These are phyloP conservation scores for Inga laurina DNA, from an alignment of 306 rosid species.

Conservation along the genomic window DNA sequence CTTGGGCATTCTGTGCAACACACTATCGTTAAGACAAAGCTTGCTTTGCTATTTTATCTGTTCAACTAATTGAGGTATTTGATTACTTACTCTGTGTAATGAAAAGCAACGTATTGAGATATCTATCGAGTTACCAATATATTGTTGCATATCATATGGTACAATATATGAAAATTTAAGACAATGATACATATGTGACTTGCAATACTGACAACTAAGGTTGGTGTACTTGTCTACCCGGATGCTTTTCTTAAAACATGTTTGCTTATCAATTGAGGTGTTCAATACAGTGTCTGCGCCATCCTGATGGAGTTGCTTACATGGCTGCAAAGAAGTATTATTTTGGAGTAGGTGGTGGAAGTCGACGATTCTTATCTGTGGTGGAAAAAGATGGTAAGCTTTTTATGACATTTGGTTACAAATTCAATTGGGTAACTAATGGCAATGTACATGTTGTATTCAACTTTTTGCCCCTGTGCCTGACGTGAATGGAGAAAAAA, in stretches of 20 bases:
- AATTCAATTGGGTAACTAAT: not conserved
- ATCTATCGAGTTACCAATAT: not conserved
- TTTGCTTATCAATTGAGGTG: not conserved
- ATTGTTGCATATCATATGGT: not conserved
- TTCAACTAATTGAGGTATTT: not conserved
- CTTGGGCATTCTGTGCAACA: not conserved
- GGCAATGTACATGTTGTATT: not conserved
- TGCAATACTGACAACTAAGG: not conserved
- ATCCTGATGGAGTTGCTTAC: constrained; percentile 45
- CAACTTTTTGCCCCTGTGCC: constrained; percentile 11
- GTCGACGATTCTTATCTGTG: constrained; percentile 67
- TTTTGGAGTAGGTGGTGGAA: constrained; percentile 97
- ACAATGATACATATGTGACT: not conserved
- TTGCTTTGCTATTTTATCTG: not conserved
- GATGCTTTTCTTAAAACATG: constrained; percentile 21
- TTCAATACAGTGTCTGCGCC: constrained; percentile 54
- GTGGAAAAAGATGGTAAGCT: constrained; percentile 84
- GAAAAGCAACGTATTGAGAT: not conserved
- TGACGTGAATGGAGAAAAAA: not conserved
- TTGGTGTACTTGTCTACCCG: constrained; percentile 13
- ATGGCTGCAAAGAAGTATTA: constrained; percentile 94
- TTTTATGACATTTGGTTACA: constrained; percentile 9
- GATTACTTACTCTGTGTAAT: not conserved
- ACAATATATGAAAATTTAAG: not conserved
- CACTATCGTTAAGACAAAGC: not conserved